Evolutionary conservation across 768 basidiomycete genomes (phyloP).

Genomic region (Collybiopsis confluens): DNA sequence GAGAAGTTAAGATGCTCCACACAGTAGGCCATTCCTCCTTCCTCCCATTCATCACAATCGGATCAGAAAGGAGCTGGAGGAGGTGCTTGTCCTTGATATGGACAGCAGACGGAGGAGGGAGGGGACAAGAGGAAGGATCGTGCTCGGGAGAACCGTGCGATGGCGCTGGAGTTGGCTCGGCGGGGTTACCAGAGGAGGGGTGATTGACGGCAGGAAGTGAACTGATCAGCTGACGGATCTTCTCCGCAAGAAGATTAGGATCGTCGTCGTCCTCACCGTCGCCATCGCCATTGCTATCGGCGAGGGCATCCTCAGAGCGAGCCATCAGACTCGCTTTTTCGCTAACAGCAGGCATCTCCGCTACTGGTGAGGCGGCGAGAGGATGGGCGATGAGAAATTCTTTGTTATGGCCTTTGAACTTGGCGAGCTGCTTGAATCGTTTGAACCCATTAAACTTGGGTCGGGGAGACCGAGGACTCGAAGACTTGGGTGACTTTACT

Average conservation of each 20-base stretch:
- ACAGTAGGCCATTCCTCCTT: slow-evolving; percentile 41
- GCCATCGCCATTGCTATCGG: not conserved
- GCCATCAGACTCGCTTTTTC: not conserved
- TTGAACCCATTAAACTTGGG: not conserved
- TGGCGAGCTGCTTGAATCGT: not conserved
- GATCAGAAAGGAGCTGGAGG: slow-evolving; percentile 42
- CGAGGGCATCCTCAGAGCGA: not conserved
- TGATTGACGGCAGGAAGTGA: slow-evolving; percentile 21
- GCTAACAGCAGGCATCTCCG: not conserved
- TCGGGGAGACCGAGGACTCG: not conserved
- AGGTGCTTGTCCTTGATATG: slow-evolving; percentile 40
- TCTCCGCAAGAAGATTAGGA: slow-evolving; percentile 31
- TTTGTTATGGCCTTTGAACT: not conserved
- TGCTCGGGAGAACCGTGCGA: slow-evolving; percentile 11
- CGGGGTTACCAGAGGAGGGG: slow-evolving; percentile 9
- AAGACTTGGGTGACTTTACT: too few species aligned
- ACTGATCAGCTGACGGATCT: slow-evolving; percentile 36
- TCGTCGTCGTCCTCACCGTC: slow-evolving; percentile 16
- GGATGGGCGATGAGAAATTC: not conserved
- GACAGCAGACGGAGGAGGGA: slow-evolving; percentile 28
- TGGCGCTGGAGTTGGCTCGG: not conserved
- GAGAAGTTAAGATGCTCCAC: slow-evolving; percentile 35
- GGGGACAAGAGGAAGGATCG: slow-evolving; percentile 19
- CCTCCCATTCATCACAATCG: slow-evolving; percentile 51
- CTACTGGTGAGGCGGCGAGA: not conserved